Evolutionary conservation across 345 rosid species (phyloP), one percentile per base, ranked within the genome.

Genomic region (Anastatica hierochuntica): DNA sequence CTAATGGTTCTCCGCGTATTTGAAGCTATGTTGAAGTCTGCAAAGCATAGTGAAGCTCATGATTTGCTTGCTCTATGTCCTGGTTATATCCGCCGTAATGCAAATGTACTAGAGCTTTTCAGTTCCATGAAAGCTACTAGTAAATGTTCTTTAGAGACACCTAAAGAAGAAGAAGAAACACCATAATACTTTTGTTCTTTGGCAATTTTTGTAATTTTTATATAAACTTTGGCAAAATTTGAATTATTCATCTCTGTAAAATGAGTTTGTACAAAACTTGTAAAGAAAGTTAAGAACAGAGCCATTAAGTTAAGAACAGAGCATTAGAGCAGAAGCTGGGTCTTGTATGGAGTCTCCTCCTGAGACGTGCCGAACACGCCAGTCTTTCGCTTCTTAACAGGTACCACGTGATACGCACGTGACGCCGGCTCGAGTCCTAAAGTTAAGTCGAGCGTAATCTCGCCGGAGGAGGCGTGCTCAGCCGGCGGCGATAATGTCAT

Each of bases 41-140:
- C 73, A 33, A 85, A 79, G 78, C 81, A 63, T 21, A 59, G 64
- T 19, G 80, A 76, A 64, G 95, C 95, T 43, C 96, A 83, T 53
- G 85, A 83, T 64, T 63, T 84, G 48, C 62, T 92, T 70, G 73
- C 84, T 19, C 65, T 74, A 55, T 84, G 82, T 60, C 96, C 94
- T 0, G 58, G 71, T 17, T 71, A 68, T 61, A 56, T 88, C 60
- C 85, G 94, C 19, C 74, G 79, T 62, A 74, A 78, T 70, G 83
- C 94, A 10, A 90, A 92, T 73, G 83, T 88, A 58, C 57, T 88
- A 71, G 68, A 77, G 60, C 84, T 92, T 40, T 88, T 92, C 53
- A 68, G 42, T 67, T 69, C 82, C 35, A 59, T 58, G 71, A 72
- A 75, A 55, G 43, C 72, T 33, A 60, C n/a, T n/a, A n/a, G 66